Percentiles rank a stretch among this genome's conserved stretches.
phyloP scores from a whole-genome alignment of 2,329 filamentous ascomycete genomes.

The Niveomyces coronatus region DNA sequence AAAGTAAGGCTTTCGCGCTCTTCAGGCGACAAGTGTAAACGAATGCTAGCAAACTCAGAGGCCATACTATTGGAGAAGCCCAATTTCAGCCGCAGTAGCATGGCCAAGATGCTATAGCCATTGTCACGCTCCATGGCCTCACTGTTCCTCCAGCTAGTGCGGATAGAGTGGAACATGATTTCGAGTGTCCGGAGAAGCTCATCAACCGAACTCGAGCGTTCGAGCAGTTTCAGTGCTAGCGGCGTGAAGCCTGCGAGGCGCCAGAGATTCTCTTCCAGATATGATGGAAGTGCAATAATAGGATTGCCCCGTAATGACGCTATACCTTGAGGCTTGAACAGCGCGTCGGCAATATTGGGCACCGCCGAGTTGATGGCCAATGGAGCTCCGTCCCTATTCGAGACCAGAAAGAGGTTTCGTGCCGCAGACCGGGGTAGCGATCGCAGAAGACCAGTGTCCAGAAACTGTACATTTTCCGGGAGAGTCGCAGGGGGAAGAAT shows the following conservation, averaged over 20 bases:
- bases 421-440: slow-evolving; percentile 65
- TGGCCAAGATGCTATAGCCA: slow-evolving; percentile 79
- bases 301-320: slow-evolving; percentile 76
- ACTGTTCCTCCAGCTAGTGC: slow-evolving; percentile 91
- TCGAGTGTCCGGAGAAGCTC: slow-evolving; percentile 68
- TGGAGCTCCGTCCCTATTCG: slow-evolving; percentile 48
- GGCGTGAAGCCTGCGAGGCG: slow-evolving; percentile 84
- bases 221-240: slow-evolving; percentile 73
- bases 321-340: slow-evolving; percentile 72
- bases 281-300: slow-evolving; percentile 68
- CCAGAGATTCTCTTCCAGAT: slow-evolving; percentile 89
- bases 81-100: slow-evolving; percentile 75
- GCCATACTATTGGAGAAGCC: slow-evolving; percentile 35
- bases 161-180: slow-evolving; percentile 75
- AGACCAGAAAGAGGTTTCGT: slow-evolving; percentile 40
- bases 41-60: slow-evolving; percentile 22
- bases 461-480: slow-evolving; percentile 67
- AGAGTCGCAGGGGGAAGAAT: slow-evolving; percentile 73
- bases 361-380: slow-evolving; percentile 83
- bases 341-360: slow-evolving; percentile 76
- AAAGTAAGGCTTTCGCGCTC: slow-evolving; percentile 47
- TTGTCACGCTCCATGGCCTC: slow-evolving; percentile 97
- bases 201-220: slow-evolving; percentile 60
- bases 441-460: slow-evolving; percentile 66
- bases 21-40: slow-evolving; percentile 36